phyloP scores from a whole-genome alignment of 164 flowering plant species.

The Dillenia turbinata region DNA sequence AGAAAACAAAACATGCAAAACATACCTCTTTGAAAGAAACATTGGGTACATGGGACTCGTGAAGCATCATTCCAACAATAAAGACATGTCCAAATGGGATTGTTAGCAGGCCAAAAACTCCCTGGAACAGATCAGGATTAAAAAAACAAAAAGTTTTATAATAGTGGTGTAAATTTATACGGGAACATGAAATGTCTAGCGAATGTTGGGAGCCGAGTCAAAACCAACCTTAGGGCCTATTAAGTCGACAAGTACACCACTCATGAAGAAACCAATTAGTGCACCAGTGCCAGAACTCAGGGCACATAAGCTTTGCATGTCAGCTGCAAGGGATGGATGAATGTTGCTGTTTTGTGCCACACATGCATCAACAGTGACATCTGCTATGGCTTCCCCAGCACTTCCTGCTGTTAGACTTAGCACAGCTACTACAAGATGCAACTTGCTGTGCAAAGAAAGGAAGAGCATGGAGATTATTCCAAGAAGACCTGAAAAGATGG shows the following conservation, averaged over 20 bases:
- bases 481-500: constrained; percentile 53
- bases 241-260: constrained; percentile 83
- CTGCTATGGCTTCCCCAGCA: constrained; percentile 92
- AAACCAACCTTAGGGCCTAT: constrained; percentile 76
- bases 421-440: constrained; percentile 67
- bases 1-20: neutral
- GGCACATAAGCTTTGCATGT: constrained; percentile 92
- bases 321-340: constrained; percentile 77
- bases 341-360: constrained; percentile 79
- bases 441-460: constrained; percentile 49
- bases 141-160: no score
- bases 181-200: neutral
- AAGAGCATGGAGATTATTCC: constrained; percentile 67
- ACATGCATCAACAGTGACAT: constrained; percentile 96
- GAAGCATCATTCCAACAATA: constrained; percentile 55
- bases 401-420: constrained; percentile 69
- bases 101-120: constrained; percentile 70
- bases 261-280: constrained; percentile 70
- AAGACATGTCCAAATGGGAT: constrained; percentile 67
- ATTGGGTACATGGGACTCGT: constrained; percentile 50
- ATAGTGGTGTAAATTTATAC: neutral
- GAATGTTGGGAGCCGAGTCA: neutral
- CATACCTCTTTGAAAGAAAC: constrained; percentile 62
- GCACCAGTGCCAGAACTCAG: constrained; percentile 72
- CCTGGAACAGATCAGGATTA: constrained; percentile 35